A percentile compares a stretch with the other conserved stretches of the same genome.
Conservation (phyloP, 1,284 basidiomycete genomes). For the Schizophyllum commune region DNA sequence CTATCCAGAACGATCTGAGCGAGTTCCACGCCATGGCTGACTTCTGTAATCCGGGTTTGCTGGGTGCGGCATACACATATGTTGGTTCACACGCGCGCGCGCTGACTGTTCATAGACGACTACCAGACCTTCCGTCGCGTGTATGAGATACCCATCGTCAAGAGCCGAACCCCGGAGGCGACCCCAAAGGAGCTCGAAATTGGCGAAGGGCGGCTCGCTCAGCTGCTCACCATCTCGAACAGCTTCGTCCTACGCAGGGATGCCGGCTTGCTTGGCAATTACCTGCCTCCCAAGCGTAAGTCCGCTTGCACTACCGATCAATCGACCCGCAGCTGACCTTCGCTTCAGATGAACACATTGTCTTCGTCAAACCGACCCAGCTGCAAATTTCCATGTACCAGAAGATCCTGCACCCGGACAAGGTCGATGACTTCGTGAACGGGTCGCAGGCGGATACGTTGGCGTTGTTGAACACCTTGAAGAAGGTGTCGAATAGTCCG, state of each 20-base stretch:
- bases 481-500: conserved; percentile 92
- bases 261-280: conserved; percentile 73
- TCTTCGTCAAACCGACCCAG: conserved; percentile 80
- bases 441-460: conserved; percentile 73
- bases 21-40: conserved; percentile 97
- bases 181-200: conserved; percentile 64
- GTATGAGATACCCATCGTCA: conserved; percentile 88
- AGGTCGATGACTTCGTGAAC: conserved; percentile 55
- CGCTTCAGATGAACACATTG: conserved; percentile 94
- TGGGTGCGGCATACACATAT: conserved; percentile 41
- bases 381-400: conserved; percentile 80
- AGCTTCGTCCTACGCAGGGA: conserved; percentile 90
- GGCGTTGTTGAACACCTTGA: conserved; percentile 74
- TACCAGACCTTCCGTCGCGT: conserved; percentile 71
- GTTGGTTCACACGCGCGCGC: not conserved
- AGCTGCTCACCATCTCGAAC: conserved; percentile 74
- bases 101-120: conserved; percentile 39
- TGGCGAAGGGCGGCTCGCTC: conserved; percentile 62
- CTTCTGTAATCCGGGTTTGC: conserved; percentile 88
- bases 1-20: conserved; percentile 92
- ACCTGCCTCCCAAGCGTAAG: conserved; percentile 87
- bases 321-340: conserved; percentile 7
- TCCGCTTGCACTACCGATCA: conserved; percentile 9
- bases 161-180: conserved; percentile 76
- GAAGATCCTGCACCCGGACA: conserved; percentile 65